Base-by-base conservation (phyloP, 306 rosid species). In the Acacia melanoxylon region DNA sequence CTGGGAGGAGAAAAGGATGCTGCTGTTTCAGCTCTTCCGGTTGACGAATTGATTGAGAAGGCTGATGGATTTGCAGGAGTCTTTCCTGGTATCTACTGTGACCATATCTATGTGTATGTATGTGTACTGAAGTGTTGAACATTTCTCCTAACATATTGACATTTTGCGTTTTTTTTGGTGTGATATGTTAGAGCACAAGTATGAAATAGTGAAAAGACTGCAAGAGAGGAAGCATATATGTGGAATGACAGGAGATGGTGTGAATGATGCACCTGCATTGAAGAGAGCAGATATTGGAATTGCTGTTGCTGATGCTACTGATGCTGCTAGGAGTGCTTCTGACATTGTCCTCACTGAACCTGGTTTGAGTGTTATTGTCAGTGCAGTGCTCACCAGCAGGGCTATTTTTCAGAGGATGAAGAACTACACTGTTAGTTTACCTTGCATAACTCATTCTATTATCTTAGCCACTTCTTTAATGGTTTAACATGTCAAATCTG, bases 181-280 rank as follows among this genome's bases (percentile, higher is more conserved):
- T 74, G 45, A 78, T 72, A 46, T 84, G 69, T 72, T 35, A 95
- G 98, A 95, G 81, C 98, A 95, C 94, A 93, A 95, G 80, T 95
- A 91, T 80, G 99, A 93, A 86, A 95, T 95, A 33, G 97, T 93
- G 27, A 95, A 88, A 89, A 88, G 84, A 89, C 87, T 95, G 78
- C 99, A 95, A 76, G 97, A 95, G 80, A 91, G 85, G 86, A 93
- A 91, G 90, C 99, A 95, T 88, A 93, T 93, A 35, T 95, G 99
- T 89, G 99, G 99, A 83, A 95, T 95, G 99, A 95, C 99, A 10
- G 99, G 99, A 33, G 99, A 95, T 78, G 99, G 99, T 81, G 99
- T 95, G 67, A 93, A 95, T 48, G 99, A 95, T 37, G 99, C 98
- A 45, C 98, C 99, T 74, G 99, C 98, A 20, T 88, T 95, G 72